phyloP scores from a whole-genome alignment of 495 filamentous ascomycete genomes.

The Podospora pseudocomata region DNA sequence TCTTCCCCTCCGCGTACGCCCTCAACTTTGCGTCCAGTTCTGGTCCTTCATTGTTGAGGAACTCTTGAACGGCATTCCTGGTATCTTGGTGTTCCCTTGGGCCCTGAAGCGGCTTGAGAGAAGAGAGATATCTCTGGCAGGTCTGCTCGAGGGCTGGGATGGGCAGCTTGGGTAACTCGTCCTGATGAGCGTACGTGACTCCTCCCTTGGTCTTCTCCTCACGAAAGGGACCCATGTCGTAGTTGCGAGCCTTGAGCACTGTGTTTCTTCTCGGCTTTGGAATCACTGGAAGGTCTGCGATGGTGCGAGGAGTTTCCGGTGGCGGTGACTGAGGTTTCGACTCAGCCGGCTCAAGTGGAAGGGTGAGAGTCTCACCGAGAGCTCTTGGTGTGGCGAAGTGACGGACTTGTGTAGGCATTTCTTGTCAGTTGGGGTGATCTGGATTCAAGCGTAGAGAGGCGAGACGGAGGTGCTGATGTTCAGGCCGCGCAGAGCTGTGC shows the following conservation, averaged over 20 bases:
- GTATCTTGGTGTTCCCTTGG: constrained; percentile 81
- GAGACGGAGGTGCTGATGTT: constrained; percentile 74
- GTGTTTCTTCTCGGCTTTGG: constrained; percentile 30
- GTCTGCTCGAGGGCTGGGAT: constrained; percentile 87
- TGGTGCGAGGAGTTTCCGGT: constrained; percentile 24
- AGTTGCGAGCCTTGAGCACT: constrained; percentile 26
- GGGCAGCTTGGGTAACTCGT: constrained; percentile 84
- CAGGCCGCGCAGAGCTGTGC: constrained; percentile 76
- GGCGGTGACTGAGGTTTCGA: constrained; percentile 5
- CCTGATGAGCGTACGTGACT: constrained; percentile 85
- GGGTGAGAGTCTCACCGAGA: constrained; percentile 60
- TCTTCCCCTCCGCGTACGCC: constrained; percentile 87
- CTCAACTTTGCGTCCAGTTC: constrained; percentile 84
- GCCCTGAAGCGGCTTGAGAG: constrained; percentile 78
- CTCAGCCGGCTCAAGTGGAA: constrained; percentile 31
- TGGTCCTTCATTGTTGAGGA: constrained; percentile 78
- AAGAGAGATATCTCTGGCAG: constrained; percentile 73
- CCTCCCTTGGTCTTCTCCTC: constrained; percentile 52
- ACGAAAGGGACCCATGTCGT: constrained; percentile 35
- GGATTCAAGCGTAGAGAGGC: constrained; percentile 63
- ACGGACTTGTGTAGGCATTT: constrained; percentile 54
- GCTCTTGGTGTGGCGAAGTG: constrained; percentile 67
- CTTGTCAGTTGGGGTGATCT: constrained; percentile 31
- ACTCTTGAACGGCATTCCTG: constrained; percentile 74
- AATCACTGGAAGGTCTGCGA: constrained; percentile 29